Evolutionary conservation across 2,329 filamentous ascomycete genomes (phyloP).

Genomic region (Fonsecaea pedrosoi): DNA sequence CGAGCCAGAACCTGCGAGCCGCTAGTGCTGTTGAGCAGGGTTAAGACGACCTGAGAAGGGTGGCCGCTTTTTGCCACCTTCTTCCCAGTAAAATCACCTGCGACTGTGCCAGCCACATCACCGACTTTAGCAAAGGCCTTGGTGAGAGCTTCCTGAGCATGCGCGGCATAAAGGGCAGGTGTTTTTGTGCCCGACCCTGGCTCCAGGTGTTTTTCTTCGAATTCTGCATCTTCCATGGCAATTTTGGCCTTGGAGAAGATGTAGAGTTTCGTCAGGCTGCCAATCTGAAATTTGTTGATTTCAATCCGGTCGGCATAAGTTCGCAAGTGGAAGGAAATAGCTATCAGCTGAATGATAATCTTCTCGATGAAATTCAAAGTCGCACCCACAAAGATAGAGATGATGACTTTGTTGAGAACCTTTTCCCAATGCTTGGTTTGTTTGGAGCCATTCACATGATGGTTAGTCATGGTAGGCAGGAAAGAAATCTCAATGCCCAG

Average conservation of each 20-base stretch:
- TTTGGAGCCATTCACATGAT: constrained; percentile 62
- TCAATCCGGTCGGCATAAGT: constrained; percentile 92
- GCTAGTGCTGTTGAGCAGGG: constrained; percentile 73
- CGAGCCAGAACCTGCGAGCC: constrained; percentile 85
- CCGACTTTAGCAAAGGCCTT: constrained; percentile 80
- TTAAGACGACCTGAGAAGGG: constrained; percentile 81
- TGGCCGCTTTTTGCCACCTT: constrained; percentile 72
- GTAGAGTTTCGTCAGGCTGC: constrained; percentile 69
- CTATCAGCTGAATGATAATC: constrained; percentile 92
- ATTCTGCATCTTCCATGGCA: constrained; percentile 76
- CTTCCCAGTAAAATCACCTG: constrained; percentile 88
- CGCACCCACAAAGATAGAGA: constrained; percentile 80
- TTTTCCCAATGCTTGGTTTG: constrained; percentile 71
- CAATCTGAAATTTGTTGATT: constrained; percentile 89
- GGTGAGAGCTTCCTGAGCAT: constrained; percentile 74
- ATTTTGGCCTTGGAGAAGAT: constrained; percentile 69
- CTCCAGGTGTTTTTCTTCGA: constrained; percentile 63
- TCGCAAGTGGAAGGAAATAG: constrained; percentile 87
- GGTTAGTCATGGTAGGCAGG: constrained; percentile 76
- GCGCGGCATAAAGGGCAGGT: constrained; percentile 73
- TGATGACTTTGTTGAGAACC: constrained; percentile 82
- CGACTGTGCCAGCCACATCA: constrained; percentile 82
- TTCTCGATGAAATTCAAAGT: constrained; percentile 88
- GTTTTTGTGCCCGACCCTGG: constrained; percentile 70
- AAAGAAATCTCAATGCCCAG: constrained; percentile 86